phyloP scores from a whole-genome alignment of 805 yeast species.

The Blastobotrys mokoenaii region DNA sequence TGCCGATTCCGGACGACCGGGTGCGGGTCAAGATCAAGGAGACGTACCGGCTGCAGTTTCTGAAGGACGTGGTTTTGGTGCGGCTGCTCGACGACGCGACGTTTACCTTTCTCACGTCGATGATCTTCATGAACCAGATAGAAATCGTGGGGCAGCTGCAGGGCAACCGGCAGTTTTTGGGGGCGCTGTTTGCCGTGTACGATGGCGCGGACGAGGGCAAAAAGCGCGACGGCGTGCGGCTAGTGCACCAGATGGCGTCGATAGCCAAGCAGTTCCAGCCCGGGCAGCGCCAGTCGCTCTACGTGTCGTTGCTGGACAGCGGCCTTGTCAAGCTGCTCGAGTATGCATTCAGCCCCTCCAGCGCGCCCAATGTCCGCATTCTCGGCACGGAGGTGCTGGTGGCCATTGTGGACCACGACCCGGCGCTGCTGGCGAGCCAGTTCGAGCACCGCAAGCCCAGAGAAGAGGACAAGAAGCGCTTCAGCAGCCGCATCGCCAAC shows the following conservation, averaged over 20 bases:
- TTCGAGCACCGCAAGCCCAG: neutral
- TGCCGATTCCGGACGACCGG: slow-evolving; percentile 48
- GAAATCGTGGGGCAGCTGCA: slow-evolving; percentile 54
- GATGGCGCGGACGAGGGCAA: slow-evolving; percentile 8
- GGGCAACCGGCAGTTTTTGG: slow-evolving; percentile 43
- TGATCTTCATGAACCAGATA: slow-evolving; percentile 62
- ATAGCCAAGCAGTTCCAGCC: slow-evolving; percentile 62
- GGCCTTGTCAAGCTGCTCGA: slow-evolving; percentile 66
- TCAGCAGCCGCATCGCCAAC: slow-evolving; percentile 10
- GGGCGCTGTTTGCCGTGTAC: slow-evolving; percentile 53
- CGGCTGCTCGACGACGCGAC: slow-evolving; percentile 76
- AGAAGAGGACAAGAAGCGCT: neutral
- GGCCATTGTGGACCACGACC: slow-evolving; percentile 77
- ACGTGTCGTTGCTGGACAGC: slow-evolving; percentile 48
- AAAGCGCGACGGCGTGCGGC: slow-evolving; percentile 54
- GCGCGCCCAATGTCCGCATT: slow-evolving; percentile 41
- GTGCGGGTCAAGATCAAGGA: slow-evolving; percentile 53
- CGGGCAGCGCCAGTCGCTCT: slow-evolving; percentile 56
- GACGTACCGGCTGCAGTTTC: slow-evolving; percentile 69
- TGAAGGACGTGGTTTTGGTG: slow-evolving; percentile 81
- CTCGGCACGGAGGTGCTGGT: slow-evolving; percentile 76
- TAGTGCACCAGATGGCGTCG: slow-evolving; percentile 71
- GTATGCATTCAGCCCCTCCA: slow-evolving; percentile 52
- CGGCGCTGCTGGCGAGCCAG: slow-evolving; percentile 39
- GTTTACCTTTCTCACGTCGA: slow-evolving; percentile 53